A percentile compares a stretch with the other conserved stretches of the same genome.
Conservation (phyloP, 1,139 yeast species). For the Hansenula anomala region DNA sequence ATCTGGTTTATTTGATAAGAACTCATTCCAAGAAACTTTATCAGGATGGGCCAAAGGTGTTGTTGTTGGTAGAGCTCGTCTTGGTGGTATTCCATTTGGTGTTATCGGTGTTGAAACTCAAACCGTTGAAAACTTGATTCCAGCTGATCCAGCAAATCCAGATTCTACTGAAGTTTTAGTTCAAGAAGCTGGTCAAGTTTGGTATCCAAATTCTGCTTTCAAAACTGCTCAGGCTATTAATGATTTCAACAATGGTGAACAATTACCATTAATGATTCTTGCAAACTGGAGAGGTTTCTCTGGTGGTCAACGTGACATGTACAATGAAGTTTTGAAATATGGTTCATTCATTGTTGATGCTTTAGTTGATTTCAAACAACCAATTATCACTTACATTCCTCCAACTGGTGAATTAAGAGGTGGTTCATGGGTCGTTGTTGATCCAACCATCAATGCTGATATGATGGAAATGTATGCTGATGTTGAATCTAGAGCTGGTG, state of each 20-base stretch:
- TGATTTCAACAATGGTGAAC: constrained; percentile 97
- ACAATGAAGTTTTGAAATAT: constrained; percentile 93
- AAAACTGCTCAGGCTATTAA: constrained; percentile 98
- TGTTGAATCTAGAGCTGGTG: constrained; percentile 95
- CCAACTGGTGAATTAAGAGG: constrained; percentile 98
- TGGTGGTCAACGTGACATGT: constrained; percentile 99
- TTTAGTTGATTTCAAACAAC: constrained; percentile 91
- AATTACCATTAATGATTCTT: constrained; percentile 91
- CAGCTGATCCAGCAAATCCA: constrained; percentile 98
- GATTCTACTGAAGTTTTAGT: constrained; percentile 81
- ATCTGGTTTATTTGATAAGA: constrained; percentile 84
- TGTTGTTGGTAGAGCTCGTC: constrained; percentile 96
- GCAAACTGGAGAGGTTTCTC: constrained; percentile 99
- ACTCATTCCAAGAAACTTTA: constrained; percentile 93
- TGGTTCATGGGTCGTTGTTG: constrained; percentile 99
- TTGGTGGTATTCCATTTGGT: constrained; percentile 98
- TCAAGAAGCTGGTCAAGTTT: constrained; percentile 98
- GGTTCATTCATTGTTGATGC: constrained; percentile 98
- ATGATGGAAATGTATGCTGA: constrained; percentile 99
- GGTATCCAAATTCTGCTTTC: constrained; percentile 99
- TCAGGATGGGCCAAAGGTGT: constrained; percentile 99
- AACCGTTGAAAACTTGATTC: constrained; percentile 79
- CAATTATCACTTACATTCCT: constrained; percentile 93
- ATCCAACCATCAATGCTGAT: constrained; percentile 92
- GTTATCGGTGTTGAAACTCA: constrained; percentile 95